Percentiles rank a stretch among this genome's conserved stretches.
These are phyloP conservation scores for Termitomyces sp. DNA, from an alignment of 768 basidiomycete species.

Conservation along the genomic window DNA sequence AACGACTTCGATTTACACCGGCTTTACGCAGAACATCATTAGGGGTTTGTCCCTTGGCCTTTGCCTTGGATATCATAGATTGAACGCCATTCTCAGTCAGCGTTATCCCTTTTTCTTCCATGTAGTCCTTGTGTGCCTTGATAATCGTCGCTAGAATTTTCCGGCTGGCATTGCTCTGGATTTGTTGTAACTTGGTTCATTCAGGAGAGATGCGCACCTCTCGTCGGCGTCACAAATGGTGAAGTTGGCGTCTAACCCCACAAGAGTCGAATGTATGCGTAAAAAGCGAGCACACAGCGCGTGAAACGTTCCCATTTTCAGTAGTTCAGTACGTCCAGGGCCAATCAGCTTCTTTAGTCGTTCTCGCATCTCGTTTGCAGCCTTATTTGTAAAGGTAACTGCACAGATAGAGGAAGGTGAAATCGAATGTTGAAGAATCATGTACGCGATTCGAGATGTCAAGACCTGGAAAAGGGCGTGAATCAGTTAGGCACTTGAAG, in stretches of 20 bases:
- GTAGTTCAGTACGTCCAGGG: slow-evolving; percentile 40
- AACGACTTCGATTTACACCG: slow-evolving; percentile 7
- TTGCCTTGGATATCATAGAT: slow-evolving; percentile 70
- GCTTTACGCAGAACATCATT: slow-evolving; percentile 24
- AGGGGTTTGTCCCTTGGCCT: slow-evolving; percentile 58
- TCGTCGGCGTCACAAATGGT: slow-evolving; percentile 80
- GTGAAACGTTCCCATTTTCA: slow-evolving; percentile 78
- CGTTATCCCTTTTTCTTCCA: slow-evolving; percentile 39
- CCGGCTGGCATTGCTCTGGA: slow-evolving; percentile 39
- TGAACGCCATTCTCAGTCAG: slow-evolving; percentile 51
- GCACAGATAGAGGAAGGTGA: slow-evolving; percentile 61
- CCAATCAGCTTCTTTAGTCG: slow-evolving; percentile 68
- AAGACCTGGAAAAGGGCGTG: slow-evolving; percentile 37
- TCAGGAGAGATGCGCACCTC: slow-evolving; percentile 38
- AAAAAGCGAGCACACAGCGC: slow-evolving; percentile 70
- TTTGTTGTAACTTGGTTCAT: background rate
- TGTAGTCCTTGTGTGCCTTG: slow-evolving; percentile 45
- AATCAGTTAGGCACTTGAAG: background rate
- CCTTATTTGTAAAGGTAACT: slow-evolving; percentile 88
- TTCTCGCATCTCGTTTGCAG: slow-evolving; percentile 80
- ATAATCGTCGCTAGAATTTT: slow-evolving; percentile 57
- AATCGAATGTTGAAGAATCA: slow-evolving; percentile 49
- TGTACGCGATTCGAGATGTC: slow-evolving; percentile 62
- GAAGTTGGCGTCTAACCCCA: slow-evolving; percentile 68
- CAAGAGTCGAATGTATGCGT: slow-evolving; percentile 51